Percentiles rank a stretch among this genome's conserved stretches.
phyloP scores from a whole-genome alignment of 2,329 filamentous ascomycete species.

The Cladosporium oxysporum region DNA sequence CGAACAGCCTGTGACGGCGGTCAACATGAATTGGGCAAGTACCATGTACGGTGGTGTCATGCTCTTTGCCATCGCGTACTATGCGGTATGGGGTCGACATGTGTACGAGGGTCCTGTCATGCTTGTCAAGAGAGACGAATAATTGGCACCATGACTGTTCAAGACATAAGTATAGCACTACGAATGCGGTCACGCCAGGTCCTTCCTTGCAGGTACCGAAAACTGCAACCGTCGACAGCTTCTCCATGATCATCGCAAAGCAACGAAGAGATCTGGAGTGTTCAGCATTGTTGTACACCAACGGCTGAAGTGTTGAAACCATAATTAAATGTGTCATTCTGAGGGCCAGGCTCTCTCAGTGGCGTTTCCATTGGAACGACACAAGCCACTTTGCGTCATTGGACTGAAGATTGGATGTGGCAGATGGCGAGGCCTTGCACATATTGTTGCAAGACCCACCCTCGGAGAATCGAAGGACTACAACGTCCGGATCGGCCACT shows the following conservation, averaged over 20 bases:
- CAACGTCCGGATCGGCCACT: neutral
- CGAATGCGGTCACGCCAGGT: neutral
- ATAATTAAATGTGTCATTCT: neutral
- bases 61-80: constrained; percentile 24
- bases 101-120: constrained; percentile 26
- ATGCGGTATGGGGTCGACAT: constrained; percentile 23
- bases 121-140: constrained; percentile 18
- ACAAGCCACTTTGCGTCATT: neutral
- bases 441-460: neutral
- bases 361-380: neutral
- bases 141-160: neutral
- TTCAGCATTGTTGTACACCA: neutral
- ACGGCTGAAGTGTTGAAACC: neutral
- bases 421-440: neutral
- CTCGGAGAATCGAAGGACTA: neutral
- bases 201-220: neutral
- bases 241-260: neutral
- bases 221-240: neutral
- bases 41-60: constrained; percentile 22
- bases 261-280: neutral
- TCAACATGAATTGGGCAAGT: constrained; percentile 19
- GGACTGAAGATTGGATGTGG: neutral
- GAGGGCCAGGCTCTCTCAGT: neutral
- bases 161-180: neutral
- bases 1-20: constrained; percentile 7